A percentile compares a stretch with the other conserved stretches of the same genome.
These are phyloP conservation scores for Pseudogymnoascus sp. DNA, from an alignment of 2,329 filamentous ascomycete genomes.

Conservation along the genomic window DNA sequence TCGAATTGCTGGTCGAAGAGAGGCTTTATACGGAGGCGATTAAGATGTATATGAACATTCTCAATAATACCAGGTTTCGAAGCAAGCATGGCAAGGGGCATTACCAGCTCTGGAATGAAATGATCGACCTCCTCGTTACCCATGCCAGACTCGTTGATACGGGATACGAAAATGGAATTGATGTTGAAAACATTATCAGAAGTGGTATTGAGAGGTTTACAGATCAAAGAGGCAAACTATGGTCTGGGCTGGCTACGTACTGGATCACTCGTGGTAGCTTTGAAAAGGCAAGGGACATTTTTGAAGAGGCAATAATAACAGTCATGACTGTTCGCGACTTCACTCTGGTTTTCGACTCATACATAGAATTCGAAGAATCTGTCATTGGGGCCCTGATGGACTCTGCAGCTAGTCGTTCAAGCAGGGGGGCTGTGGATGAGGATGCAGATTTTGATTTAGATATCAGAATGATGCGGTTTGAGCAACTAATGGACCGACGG, in stretches of 20 bases:
- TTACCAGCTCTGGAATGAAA: conserved; percentile 95
- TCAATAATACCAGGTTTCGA: conserved; percentile 83
- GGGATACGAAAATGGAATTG: conserved; percentile 71
- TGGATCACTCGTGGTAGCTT: conserved; percentile 93
- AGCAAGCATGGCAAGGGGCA: conserved; percentile 92
- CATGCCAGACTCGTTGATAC: conserved; percentile 82
- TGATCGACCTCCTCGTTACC: conserved; percentile 88
- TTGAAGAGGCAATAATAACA: conserved; percentile 92
- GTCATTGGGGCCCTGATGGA: conserved; percentile 91
- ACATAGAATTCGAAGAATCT: conserved; percentile 93
- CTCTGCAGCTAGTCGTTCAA: conserved; percentile 68
- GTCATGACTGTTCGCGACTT: conserved; percentile 99
- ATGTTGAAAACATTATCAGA: conserved; percentile 85
- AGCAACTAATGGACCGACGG: conserved; percentile 93
- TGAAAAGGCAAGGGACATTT: conserved; percentile 84
- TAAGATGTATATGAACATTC: conserved; percentile 79
- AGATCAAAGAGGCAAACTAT: conserved; percentile 89
- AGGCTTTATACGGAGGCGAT: conserved; percentile 86
- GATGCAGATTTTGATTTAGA: conserved; percentile 90
- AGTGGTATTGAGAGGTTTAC: conserved; percentile 87
- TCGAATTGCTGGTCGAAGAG: conserved; percentile 76
- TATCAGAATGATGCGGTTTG: conserved; percentile 94
- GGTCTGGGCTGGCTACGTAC: conserved; percentile 91
- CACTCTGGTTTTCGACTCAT: conserved; percentile 91
- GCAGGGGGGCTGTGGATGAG: conserved; percentile 69